Base-by-base conservation (phyloP, 23 red algal species). In the Agarophyton chilense region DNA sequence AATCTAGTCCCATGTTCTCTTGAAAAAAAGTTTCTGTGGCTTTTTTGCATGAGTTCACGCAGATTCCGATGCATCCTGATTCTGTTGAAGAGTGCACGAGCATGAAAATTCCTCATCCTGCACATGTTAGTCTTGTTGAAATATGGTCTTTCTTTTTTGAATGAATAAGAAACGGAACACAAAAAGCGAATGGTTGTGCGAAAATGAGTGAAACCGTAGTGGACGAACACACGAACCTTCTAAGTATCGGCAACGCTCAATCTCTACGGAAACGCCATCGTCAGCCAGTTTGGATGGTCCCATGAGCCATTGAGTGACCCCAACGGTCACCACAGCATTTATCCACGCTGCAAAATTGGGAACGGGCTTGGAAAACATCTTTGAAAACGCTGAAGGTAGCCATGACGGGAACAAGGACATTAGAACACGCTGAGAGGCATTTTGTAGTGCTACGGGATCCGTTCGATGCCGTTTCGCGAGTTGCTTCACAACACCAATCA, bases 211-310 rank as follows among this genome's bases (percentile, higher is more conserved):
- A 47, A 47, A 9, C 12, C 44, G 19, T 10, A 35, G 29, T 3
- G 32, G 26, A 67, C 12, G 65, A 8, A 42, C 8, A 36, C n/a
- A 72, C 58, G 8, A 36, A 86, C 81, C 81, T 78, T 89, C 84
- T 25, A 89, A 64, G 68, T 89, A 89, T 54, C 84, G 84, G 60
- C 84, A 89, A 38, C 84, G 67, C 72, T 89, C 84, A 45, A 89
- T 89, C 50, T 89, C 84, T 11, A 89, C 84, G 9, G 72, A 57
- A 21, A 39, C 42, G 13, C 72, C 72, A 44, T 78, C 84, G 12
- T 76, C 84, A 66, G 68, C 84, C 22, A 89, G 34, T 29, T 45
- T 41, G 13, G 68, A 77, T 19, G 84, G 84, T 38, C 84, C 84
- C 84, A 89, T 89, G 24, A 89, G 84, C 84, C 84, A 89, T 29